Conservation (phyloP, 2,329 filamentous ascomycete species). For the Ceratocystis albifundus region DNA sequence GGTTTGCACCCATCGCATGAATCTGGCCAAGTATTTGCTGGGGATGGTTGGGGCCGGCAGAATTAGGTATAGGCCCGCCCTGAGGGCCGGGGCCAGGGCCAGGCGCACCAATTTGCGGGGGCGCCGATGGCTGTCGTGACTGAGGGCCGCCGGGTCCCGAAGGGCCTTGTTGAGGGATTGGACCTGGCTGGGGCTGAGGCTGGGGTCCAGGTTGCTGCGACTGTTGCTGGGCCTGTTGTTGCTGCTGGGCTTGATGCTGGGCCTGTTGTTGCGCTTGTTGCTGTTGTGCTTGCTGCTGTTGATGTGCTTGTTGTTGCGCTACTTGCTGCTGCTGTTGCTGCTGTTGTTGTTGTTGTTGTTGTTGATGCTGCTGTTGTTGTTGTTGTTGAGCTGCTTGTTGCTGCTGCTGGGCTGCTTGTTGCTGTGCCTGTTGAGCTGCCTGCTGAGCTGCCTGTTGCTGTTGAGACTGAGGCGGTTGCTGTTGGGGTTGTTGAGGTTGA, state of each 20-base stretch:
- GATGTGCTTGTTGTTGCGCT: constrained; percentile 30
- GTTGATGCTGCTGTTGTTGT: constrained; percentile 29
- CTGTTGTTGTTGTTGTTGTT: constrained; percentile 32
- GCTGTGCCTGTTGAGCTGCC: background rate
- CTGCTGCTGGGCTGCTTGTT: constrained; percentile 26
- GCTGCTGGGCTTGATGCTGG: constrained; percentile 29
- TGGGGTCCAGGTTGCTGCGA: constrained; percentile 7
- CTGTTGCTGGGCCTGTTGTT: constrained; percentile 28
- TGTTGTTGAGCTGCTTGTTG: constrained; percentile 27
- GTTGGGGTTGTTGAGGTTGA: constrained; percentile 13
- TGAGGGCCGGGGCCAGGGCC: constrained; percentile 10
- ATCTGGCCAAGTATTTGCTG: constrained; percentile 12
- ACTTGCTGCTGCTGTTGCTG: constrained; percentile 28
- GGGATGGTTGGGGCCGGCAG: constrained; percentile 12
- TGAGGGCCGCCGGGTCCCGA: constrained; percentile 9
- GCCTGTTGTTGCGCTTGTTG: constrained; percentile 33
- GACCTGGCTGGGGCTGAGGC: constrained; percentile 29
- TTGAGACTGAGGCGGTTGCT: constrained; percentile 30
- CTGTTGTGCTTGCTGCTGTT: constrained; percentile 31
- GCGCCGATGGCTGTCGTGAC: constrained; percentile 15
- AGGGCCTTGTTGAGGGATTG: constrained; percentile 24
- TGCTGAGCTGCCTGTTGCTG: constrained; percentile 24
- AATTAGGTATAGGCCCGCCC: constrained; percentile 7
- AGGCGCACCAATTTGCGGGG: constrained; percentile 18
- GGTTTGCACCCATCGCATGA: constrained; percentile 4